These are phyloP conservation scores for Plasmodium coatneyi DNA, from an alignment of 169 alveolate species.

Conservation along the genomic window DNA sequence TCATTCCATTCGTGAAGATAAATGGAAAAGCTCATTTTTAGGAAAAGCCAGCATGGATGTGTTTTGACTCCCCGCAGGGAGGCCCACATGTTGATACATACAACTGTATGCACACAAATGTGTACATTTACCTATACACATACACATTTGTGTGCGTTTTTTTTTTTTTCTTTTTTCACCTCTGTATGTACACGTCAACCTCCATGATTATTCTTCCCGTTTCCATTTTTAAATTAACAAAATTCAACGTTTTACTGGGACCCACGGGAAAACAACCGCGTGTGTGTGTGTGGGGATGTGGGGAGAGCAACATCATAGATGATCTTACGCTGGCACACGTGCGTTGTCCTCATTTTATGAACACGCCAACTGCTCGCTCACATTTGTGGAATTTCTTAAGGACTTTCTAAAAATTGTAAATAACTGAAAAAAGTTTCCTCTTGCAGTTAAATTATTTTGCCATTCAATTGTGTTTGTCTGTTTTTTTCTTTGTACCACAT, in stretches of 20 bases:
- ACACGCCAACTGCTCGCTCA: background rate
- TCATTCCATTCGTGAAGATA: background rate
- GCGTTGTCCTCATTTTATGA: background rate
- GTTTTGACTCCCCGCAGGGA: background rate
- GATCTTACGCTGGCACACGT: background rate
- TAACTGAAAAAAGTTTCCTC: background rate
- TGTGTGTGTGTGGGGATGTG: background rate
- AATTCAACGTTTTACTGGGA: background rate
- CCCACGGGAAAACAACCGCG: background rate
- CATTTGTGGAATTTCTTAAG: background rate
- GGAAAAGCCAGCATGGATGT: background rate
- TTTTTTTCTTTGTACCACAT: background rate
- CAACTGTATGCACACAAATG: background rate
- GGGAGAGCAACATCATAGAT: background rate
- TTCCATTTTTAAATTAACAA: background rate
- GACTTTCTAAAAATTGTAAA: background rate
- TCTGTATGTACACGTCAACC: background rate
- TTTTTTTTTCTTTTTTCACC: constrained; percentile 8
- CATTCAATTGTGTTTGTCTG: background rate
- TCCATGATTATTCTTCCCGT: background rate
- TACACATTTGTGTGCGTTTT: background rate
- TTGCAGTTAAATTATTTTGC: background rate
- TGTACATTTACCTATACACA: background rate
- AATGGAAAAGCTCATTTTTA: background rate
- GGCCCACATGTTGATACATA: background rate